These are phyloP conservation scores for Aegilops umbellulata DNA, from an alignment of 176 grass and related monocot genomes.

Conservation along the genomic window DNA sequence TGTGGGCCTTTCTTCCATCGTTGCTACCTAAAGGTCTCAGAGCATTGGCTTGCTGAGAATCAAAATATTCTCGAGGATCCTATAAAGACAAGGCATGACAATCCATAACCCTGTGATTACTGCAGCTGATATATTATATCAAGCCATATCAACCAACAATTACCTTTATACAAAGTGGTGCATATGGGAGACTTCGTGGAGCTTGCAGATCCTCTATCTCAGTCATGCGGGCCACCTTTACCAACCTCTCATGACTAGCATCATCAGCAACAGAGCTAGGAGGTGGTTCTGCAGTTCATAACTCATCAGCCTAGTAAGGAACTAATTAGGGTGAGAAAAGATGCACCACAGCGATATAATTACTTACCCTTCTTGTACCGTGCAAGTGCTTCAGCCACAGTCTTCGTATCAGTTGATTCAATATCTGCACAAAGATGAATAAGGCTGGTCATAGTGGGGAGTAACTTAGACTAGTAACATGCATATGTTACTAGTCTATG, in stretches of 20 bases:
- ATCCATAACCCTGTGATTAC: constrained; percentile 12
- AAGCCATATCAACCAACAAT: constrained; percentile 3
- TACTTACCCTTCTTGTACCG: constrained; percentile 80
- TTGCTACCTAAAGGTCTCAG: constrained; percentile 65
- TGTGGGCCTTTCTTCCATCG: constrained; percentile 51
- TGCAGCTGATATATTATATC: background rate
- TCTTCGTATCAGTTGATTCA: constrained; percentile 67
- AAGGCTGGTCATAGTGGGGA: no score
- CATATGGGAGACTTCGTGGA: constrained; percentile 51
- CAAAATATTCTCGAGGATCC: constrained; percentile 97
- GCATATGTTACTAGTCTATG: no score
- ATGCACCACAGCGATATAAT: constrained; percentile 15
- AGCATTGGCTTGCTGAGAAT: constrained; percentile 97
- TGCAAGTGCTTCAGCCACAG: constrained; percentile 87
- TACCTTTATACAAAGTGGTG: constrained; percentile 92
- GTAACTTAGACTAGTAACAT: no score
- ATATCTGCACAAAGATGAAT: constrained; percentile 57
- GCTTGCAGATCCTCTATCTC: constrained; percentile 90
- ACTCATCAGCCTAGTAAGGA: constrained; percentile 21
- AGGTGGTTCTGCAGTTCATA: constrained; percentile 55
- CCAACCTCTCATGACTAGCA: constrained; percentile 45
- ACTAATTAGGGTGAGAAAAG: background rate
- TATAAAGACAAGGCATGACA: constrained; percentile 37
- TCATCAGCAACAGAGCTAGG: constrained; percentile 57
- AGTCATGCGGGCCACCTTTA: constrained; percentile 82